Evolutionary conservation across 257 asterid species (phyloP).

Genomic region (Solanum sparsipilum): DNA sequence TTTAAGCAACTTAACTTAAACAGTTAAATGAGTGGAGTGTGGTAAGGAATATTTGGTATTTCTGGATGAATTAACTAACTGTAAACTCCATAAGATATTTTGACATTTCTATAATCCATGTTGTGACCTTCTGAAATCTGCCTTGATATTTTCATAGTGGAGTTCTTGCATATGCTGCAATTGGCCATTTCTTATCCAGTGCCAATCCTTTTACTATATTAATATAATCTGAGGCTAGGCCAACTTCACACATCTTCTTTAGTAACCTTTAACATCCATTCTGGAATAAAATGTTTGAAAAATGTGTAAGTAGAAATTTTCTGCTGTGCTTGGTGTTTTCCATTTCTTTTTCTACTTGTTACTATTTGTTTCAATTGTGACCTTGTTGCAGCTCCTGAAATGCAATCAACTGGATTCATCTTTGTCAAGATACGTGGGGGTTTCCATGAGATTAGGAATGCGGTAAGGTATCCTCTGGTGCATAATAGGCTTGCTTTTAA

Average conservation of each 20-base stretch:
- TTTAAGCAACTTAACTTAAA: neutral
- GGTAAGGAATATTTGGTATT: neutral
- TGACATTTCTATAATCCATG: neutral
- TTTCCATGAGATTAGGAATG: conserved; percentile 90
- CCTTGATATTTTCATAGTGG: neutral
- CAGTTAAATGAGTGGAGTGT: neutral
- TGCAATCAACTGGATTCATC: conserved; percentile 48
- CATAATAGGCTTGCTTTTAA: neutral
- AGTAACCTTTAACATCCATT: neutral
- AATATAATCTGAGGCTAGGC: neutral
- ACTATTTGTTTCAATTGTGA: neutral
- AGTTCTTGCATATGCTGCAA: neutral
- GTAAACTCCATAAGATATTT: neutral
- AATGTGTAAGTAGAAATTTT: neutral
- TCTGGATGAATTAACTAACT: neutral
- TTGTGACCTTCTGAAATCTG: neutral
- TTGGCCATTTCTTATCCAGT: neutral
- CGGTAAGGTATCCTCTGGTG: conserved; percentile 35
- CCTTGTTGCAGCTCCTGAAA: conserved; percentile 50
- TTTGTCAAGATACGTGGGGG: conserved; percentile 92
- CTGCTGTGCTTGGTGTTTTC: neutral
- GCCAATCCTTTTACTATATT: neutral
- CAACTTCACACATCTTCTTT: neutral
- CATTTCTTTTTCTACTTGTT: neutral
- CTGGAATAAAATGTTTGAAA: neutral